phyloP scores from a whole-genome alignment of 768 basidiomycete genomes.

The Boletus rubescentipes region DNA sequence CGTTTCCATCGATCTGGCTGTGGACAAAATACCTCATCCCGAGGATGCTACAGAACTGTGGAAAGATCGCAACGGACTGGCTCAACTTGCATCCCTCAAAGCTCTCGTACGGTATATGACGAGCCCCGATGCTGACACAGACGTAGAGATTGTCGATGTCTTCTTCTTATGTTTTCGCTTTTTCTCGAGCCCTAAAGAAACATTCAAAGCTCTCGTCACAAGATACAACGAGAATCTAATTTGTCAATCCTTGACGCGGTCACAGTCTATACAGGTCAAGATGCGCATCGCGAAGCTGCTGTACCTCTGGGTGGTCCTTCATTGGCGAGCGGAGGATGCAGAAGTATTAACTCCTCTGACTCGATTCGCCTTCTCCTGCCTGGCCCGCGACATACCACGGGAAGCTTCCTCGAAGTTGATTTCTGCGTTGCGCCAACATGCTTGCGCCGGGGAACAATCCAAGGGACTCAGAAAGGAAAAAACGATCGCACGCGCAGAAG shows the following conservation, averaged over 20 bases:
- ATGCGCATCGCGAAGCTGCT: constrained; percentile 60
- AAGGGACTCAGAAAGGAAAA: constrained; percentile 28
- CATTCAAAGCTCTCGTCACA: constrained; percentile 43
- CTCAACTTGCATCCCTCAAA: constrained; percentile 37
- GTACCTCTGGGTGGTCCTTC: constrained; percentile 67
- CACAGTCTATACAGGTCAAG: constrained; percentile 49
- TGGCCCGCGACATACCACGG: constrained; percentile 31
- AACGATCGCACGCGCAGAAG: constrained; percentile 24
- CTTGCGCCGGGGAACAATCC: constrained; percentile 20
- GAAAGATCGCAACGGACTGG: constrained; percentile 26
- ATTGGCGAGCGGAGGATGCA: constrained; percentile 60
- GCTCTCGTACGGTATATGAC: constrained; percentile 49
- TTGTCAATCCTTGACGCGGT: constrained; percentile 33
- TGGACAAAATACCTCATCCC: constrained; percentile 31
- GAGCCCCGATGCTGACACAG: constrained; percentile 37
- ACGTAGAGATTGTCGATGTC: constrained; percentile 45
- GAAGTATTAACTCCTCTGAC: constrained; percentile 31
- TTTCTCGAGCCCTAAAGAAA: constrained; percentile 52
- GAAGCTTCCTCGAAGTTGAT: constrained; percentile 29
- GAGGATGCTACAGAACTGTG: constrained; percentile 32
- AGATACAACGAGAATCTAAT: constrained; percentile 46
- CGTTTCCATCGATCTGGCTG: constrained; percentile 22
- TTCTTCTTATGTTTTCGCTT: constrained; percentile 76
- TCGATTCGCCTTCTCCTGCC: constrained; percentile 31
- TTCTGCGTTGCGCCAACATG: constrained; percentile 30